These are phyloP conservation scores for Lolium multiflorum DNA, from an alignment of 176 grass and related monocot genomes.

Conservation along the genomic window DNA sequence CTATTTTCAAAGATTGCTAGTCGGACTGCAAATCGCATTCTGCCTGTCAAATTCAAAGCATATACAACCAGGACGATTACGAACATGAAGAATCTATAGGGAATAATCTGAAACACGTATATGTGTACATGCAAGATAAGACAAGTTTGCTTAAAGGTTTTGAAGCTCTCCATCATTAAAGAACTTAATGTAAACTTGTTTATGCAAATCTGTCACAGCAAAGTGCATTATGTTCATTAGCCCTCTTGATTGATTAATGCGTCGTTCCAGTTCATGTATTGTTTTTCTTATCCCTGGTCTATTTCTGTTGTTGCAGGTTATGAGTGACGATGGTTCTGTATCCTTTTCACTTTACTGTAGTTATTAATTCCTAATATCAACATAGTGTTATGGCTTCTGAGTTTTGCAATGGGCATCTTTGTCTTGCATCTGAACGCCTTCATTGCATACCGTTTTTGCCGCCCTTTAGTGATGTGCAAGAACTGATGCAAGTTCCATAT, in stretches of 20 bases:
- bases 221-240: neutral
- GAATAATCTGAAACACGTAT: no score
- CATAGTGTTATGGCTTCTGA: neutral
- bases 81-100: no score
- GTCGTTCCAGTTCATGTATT: neutral
- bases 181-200: neutral
- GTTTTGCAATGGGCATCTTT: neutral
- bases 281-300: conserved; percentile 28
- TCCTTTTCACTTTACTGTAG: conserved; percentile 45
- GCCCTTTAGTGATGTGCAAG: neutral
- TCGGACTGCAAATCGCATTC: no score
- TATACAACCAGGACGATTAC: no score
- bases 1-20: neutral
- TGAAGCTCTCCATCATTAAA: neutral
- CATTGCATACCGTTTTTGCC: neutral
- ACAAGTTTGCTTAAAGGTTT: neutral
- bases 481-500: neutral
- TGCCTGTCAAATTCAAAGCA: no score
- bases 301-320: conserved; percentile 66
- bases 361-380: neutral
- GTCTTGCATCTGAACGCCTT: neutral
- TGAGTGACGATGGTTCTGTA: conserved; percentile 92
- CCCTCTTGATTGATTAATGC: neutral
- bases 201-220: neutral
- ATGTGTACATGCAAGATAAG: no score